These are phyloP conservation scores for Alternaria brassicae DNA, from an alignment of 2,329 filamentous ascomycete genomes.

Conservation along the genomic window DNA sequence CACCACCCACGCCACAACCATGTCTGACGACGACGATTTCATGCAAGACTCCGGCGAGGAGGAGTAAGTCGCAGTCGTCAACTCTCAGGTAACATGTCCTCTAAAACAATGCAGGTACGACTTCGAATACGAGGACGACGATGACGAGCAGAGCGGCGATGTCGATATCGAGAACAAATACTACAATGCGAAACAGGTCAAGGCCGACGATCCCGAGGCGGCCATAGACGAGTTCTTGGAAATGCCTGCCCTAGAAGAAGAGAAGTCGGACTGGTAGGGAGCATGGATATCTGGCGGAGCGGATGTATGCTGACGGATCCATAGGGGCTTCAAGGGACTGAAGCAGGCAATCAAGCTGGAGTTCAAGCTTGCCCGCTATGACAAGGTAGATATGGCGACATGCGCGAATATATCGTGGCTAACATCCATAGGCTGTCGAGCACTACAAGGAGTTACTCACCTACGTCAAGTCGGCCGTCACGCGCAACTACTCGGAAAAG, in stretches of 20 bases:
- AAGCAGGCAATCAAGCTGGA: conserved; percentile 99
- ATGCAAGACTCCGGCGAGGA: conserved; percentile 92
- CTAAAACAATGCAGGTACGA: conserved; percentile 71
- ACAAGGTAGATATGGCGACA: conserved; percentile 64
- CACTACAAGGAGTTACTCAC: conserved; percentile 96
- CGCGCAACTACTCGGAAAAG: conserved; percentile 97
- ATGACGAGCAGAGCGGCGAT: conserved; percentile 85
- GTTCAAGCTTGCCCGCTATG: conserved; percentile 88
- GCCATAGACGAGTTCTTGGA: conserved; percentile 93
- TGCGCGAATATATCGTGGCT: conserved; percentile 22
- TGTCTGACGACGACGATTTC: conserved; percentile 89
- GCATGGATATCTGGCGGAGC: background rate
- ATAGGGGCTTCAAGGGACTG: conserved; percentile 87
- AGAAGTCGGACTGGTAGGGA: conserved; percentile 88
- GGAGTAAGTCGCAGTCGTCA: conserved; percentile 63
- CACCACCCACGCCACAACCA: conserved; percentile 52
- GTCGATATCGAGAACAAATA: conserved; percentile 99
- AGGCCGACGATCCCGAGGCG: conserved; percentile 82
- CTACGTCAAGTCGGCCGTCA: conserved; percentile 96
- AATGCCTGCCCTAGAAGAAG: conserved; percentile 80
- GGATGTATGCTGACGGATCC: conserved; percentile 21
- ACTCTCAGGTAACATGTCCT: background rate
- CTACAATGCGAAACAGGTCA: conserved; percentile 98
- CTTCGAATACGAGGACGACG: conserved; percentile 96
- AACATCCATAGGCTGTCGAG: conserved; percentile 72